Conservation (phyloP, 1,284 basidiomycete genomes). For the Erythrobasidium hasegawianum region DNA sequence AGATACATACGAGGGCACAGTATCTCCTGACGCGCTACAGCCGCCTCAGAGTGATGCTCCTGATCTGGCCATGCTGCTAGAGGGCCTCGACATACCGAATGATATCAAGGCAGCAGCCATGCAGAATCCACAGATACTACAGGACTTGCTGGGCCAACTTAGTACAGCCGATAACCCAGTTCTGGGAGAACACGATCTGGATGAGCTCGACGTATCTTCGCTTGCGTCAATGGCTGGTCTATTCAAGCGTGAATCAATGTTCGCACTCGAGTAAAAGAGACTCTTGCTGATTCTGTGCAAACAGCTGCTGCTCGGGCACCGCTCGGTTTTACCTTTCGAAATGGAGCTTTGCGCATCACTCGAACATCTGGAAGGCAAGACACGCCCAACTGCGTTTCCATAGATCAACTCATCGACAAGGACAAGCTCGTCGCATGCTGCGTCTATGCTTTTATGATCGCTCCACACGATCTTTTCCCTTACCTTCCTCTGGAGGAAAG, state of each 20-base stretch:
- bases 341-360: slow-evolving; percentile 33
- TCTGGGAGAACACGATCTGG: slow-evolving; percentile 4
- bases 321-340: slow-evolving; percentile 18
- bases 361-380: slow-evolving; percentile 27
- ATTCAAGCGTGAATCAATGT: background rate
- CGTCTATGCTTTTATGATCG: slow-evolving; percentile 23
- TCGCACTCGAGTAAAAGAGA: background rate
- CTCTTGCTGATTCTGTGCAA: background rate
- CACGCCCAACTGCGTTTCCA: slow-evolving; percentile 22
- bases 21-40: too few relatives aligned
- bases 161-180: background rate
- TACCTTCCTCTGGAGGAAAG: slow-evolving; percentile 24
- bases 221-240: background rate
- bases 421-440: slow-evolving; percentile 12
- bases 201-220: background rate
- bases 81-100: slow-evolving; percentile 17
- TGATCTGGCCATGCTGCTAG: slow-evolving; percentile 24
- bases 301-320: slow-evolving; percentile 13
- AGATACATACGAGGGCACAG: too few relatives aligned
- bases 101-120: slow-evolving; percentile 1
- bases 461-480: slow-evolving; percentile 12
- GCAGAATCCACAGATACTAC: background rate
- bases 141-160: slow-evolving; percentile 10
- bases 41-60: too few relatives aligned
- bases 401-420: slow-evolving; percentile 23